Evolutionary conservation across 495 filamentous ascomycete species (phyloP), one percentile per base, ranked within the genome.

Genomic region (Oleoguttula mirabilis): DNA sequence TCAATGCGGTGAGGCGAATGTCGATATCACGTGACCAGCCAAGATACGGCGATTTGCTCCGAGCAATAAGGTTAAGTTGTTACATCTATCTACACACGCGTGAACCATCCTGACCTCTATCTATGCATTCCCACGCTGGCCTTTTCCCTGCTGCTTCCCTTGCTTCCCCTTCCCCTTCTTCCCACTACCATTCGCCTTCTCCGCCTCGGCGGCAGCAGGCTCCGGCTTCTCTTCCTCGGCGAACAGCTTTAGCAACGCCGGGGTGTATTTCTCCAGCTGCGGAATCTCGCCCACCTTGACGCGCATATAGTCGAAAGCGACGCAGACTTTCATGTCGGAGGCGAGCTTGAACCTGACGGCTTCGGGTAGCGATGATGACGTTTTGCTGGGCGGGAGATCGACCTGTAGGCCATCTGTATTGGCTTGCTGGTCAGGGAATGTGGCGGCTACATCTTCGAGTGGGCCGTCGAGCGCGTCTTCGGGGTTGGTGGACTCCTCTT

Each of bases 261-360:
- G 80, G 28, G 78, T 61, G 52, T 83, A 92, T 14, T 69, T 69
- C 55, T 82, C 75, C n/a, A 90, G 70, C 48, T 80, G 65, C 42
- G 71, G 71, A 44, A 95, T 82, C 51, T 95, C 85, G 5, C 81
- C 71, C 10, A 95, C 68, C 60, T 76, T 79, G 28, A 93, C 70
- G 10, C 77, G 66, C 83, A 95, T 94, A 48, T 82, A 77, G 56
- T 98, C 90, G 63, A 93, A 94, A 0, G 82, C 85, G n/a, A 84
- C 69, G 21, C 80, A 68, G 32, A 87, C 66, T 4, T 80, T 79
- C 58, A 73, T 67, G 42, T 66, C 59, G 14, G 44, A 33, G 4
- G 19, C 23, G 1, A 48, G 16, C 30, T 36, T 43, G 28, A 52
- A 44, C 20, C 36, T 43, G 2, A 44, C 45, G 8, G 49, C 39